A percentile compares a stretch with the other conserved stretches of the same genome.
Conservation (phyloP, 176 grass and related monocot species). For the Thinopyrum elongatum region DNA sequence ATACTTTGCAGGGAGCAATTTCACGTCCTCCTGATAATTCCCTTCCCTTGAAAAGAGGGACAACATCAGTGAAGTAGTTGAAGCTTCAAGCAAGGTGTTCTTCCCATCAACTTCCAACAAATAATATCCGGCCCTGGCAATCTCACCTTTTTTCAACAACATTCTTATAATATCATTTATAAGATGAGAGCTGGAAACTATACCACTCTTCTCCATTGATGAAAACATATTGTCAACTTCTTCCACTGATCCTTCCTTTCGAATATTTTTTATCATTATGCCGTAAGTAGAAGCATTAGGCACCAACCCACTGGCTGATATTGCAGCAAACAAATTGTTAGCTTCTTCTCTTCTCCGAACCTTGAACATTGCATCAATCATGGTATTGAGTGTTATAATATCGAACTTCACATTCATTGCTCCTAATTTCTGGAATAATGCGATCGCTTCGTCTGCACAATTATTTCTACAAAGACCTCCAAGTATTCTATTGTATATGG, state of each 20-base stretch:
- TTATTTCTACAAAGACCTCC: background rate
- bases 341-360: background rate
- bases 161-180: background rate
- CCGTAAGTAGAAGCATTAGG: background rate
- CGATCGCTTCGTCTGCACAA: background rate
- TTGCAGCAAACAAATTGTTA: background rate
- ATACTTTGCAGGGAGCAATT: background rate
- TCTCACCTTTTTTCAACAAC: background rate
- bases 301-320: background rate
- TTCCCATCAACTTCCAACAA: background rate
- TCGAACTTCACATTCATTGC: background rate
- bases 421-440: background rate
- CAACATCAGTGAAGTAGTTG: background rate
- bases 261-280: background rate
- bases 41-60: background rate
- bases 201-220: background rate
- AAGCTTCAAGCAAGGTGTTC: background rate
- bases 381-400: background rate
- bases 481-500: background rate
- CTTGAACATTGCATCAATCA: background rate
- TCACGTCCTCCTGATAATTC: background rate
- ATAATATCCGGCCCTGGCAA: background rate
- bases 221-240: background rate
- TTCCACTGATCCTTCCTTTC: background rate
- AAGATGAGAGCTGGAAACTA: background rate